Percentiles rank a stretch among this genome's conserved stretches.
phyloP scores from a whole-genome alignment of 2,329 filamentous ascomycete species.

The Tolypocladium endophyticum region DNA sequence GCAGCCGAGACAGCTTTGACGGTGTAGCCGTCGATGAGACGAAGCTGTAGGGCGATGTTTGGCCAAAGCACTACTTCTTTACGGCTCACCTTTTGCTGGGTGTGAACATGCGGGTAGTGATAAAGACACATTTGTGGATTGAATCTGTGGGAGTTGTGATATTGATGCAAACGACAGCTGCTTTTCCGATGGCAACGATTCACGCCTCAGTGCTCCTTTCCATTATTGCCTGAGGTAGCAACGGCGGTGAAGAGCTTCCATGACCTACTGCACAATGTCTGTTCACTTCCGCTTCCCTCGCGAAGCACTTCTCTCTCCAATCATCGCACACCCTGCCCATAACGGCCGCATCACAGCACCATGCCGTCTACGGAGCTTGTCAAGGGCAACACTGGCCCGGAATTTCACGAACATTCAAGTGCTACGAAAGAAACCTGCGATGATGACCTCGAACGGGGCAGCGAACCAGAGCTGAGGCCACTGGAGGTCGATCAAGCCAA shows the following conservation, averaged over 20 bases:
- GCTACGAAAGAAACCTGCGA: not conserved
- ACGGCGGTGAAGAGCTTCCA: not conserved
- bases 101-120: too few species aligned
- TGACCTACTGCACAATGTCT: not conserved
- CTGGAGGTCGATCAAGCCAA: not conserved
- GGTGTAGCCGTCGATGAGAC: not conserved
- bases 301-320: not conserved
- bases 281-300: not conserved
- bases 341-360: not conserved
- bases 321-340: too few species aligned
- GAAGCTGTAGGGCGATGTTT: not conserved
- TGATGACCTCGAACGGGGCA: too few species aligned
- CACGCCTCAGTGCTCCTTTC: not conserved
- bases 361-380: not conserved
- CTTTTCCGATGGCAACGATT: not conserved
- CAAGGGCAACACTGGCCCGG: not conserved
- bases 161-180: not conserved
- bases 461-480: not conserved
- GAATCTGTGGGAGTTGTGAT: not conserved
- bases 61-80: not conserved
- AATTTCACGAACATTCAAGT: not conserved
- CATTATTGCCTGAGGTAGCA: not conserved
- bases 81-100: too few species aligned
- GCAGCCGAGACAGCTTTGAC: not conserved
- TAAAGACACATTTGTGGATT: too few species aligned